Evolutionary conservation across 345 rosid genomes (phyloP), one percentile per base, ranked within the genome.

Genomic region (Citrus inodora): DNA sequence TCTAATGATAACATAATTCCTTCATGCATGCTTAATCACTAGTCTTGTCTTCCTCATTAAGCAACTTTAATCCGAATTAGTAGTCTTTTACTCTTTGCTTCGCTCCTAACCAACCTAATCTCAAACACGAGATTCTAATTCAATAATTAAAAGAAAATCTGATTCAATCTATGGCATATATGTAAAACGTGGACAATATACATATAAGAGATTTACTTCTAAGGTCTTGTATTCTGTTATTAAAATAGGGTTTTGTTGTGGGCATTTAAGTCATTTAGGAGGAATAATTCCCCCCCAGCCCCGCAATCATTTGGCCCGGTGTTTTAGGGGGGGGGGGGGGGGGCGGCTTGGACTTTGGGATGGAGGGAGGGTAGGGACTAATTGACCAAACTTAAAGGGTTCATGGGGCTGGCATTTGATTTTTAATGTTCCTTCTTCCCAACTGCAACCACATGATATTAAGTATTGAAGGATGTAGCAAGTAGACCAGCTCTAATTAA

Each of bases 361-460:
- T 19, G 28, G 55, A 59, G 22, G 48, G 64, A 53, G 59, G 51
- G 38, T 3, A 28, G 56, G 37, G 75, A 19, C 67, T 38, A 30
- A 42, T 75, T 75, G 71, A 82, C 67, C 79, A 5, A 73, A 75
- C 58, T 24, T 27, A 70, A 38, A 74, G 10, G 24, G 60, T 64
- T 82, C 71, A 76, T 83, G 80, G 73, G 76, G 40, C 63, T 75
- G 75, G 67, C 71, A 77, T 83, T 75, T 46, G 85, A 60, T 72
- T 76, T 83, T 86, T 83, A 84, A 73, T 77, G 85, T 82, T 78
- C 76, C 70, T 85, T 76, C 84, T 79, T 77, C 80, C 76, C 84
- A 86, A 87, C 84, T 86, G 86, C 87, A 81, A 60, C 83, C 87
- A 83, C 88, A 78, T 85, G 83, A 78, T 56, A 27, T 60, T 77